A percentile compares a stretch with the other conserved stretches of the same genome.
Evolutionary conservation across 2,329 filamentous ascomycete species (phyloP).

Genomic region (Parafenestella ontariensis): DNA sequence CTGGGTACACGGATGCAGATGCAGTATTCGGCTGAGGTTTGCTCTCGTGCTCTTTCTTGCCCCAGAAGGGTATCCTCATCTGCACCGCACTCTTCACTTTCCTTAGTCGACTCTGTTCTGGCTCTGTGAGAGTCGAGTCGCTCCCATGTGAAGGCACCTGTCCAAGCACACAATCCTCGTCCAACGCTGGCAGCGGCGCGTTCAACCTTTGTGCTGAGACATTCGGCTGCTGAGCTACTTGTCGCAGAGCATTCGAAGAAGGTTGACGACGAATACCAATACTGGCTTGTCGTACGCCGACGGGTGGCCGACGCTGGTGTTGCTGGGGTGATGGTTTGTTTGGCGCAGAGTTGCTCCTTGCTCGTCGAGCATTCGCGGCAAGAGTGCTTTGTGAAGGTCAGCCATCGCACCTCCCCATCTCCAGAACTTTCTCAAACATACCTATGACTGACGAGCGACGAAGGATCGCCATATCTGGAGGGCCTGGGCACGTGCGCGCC

Average conservation of each 20-base stretch:
- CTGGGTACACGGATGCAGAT: not conserved
- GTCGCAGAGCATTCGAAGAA: constrained; percentile 32
- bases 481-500: constrained; percentile 39
- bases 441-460: constrained; percentile 27
- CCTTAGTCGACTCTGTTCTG: constrained; percentile 29
- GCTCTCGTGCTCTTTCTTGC: constrained; percentile 22
- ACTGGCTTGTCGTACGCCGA: constrained; percentile 40
- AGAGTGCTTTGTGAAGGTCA: constrained; percentile 24
- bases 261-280: constrained; percentile 46
- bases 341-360: constrained; percentile 39
- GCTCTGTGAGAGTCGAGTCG: constrained; percentile 19
- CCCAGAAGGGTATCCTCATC: constrained; percentile 36
- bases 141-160: constrained; percentile 26
- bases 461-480: constrained; percentile 25
- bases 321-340: constrained; percentile 24
- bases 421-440: constrained; percentile 11
- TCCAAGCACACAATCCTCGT: constrained; percentile 37
- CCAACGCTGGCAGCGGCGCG: constrained; percentile 37
- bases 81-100: constrained; percentile 40
- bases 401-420: constrained; percentile 12
- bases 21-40: not conserved
- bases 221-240: constrained; percentile 26
- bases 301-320: constrained; percentile 32
- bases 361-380: constrained; percentile 13
- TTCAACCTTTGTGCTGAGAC: constrained; percentile 29